phyloP scores from a whole-genome alignment of 441 rosid species.

The Adansonia gregorii region DNA sequence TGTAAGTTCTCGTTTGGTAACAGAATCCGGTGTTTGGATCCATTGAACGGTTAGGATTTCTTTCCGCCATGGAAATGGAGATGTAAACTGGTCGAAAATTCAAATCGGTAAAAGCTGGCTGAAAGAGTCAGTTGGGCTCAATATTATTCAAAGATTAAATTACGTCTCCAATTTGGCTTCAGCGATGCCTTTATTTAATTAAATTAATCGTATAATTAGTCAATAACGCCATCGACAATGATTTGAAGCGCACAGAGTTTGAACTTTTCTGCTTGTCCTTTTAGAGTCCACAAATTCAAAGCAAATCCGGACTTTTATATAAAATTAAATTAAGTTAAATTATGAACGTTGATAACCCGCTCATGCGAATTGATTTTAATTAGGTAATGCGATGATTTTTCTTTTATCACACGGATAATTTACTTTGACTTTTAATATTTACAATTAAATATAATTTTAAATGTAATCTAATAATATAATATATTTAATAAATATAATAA shows the following conservation, averaged over 20 bases:
- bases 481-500: too few species aligned
- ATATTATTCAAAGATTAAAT: background rate
- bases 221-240: background rate
- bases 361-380: too few species aligned
- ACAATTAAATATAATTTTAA: too few species aligned
- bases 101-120: background rate
- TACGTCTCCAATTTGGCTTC: slow-evolving; percentile 5
- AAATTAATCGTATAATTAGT: background rate
- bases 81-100: background rate
- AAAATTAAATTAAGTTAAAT: too few species aligned
- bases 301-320: too few species aligned
- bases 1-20: slow-evolving; percentile 47
- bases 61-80: slow-evolving; percentile 22
- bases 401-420: too few species aligned
- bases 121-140: too few species aligned
- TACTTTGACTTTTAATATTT: too few species aligned
- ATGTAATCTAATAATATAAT: too few species aligned
- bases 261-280: background rate
- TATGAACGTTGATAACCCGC: too few species aligned
- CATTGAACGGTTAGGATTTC: slow-evolving; percentile 27
- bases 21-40: slow-evolving; percentile 56
- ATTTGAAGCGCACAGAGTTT: background rate
- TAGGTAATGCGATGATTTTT: too few species aligned
- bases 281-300: background rate
- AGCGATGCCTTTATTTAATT: background rate